Evolutionary conservation across 441 rosid species (phyloP), one percentile per base, ranked within the genome.

Genomic region (Erodium moschatum): DNA sequence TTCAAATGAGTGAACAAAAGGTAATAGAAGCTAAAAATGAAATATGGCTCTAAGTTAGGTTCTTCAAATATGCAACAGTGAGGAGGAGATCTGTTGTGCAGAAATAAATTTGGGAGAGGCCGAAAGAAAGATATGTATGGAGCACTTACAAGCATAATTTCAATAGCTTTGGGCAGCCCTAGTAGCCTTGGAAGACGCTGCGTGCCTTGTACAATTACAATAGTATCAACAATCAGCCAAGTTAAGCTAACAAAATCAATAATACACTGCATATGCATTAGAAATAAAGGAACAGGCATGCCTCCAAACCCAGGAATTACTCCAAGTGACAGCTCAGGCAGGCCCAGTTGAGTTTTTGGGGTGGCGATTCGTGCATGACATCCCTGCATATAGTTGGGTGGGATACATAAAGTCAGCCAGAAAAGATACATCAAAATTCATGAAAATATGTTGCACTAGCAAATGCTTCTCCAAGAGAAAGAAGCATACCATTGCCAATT

Each of bases 231-330:
- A 72, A 65, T 56, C 12, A 73, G 64, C 62, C 52, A 15, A 44
- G 71, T 40, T 52, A 24, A 61, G 35, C 11, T 11, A 4, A 61
- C 65, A 12, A 61, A 61, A 61, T 4, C 33, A 60, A 21, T 10
- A 11, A 3, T 10, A 0, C 33, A 21, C 11, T 60, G 64, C 64
- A 60, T 0, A 60, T 11, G 31, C 64, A 60, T 60, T 9, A 20
- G 11, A 60, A 24, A 74, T 69, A 42, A 52, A 70, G 48, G 73
- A 64, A 11, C 18, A 67, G 10, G 20, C 21, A 0, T 81, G 89
- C 98, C 98, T 83, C 98, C 98, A 62, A 84, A 88, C 54, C 98
- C 98, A 21, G 98, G 97, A 73, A 93, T 89, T 50, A 91, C 76
- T 70, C 98, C 98, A 29, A 93, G 96, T 4, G 96, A 79, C 73